A percentile compares a stretch with the other conserved stretches of the same genome.
These are phyloP conservation scores for Paramecium octaurelia DNA, from an alignment of 73 alveolate species.

Conservation along the genomic window DNA sequence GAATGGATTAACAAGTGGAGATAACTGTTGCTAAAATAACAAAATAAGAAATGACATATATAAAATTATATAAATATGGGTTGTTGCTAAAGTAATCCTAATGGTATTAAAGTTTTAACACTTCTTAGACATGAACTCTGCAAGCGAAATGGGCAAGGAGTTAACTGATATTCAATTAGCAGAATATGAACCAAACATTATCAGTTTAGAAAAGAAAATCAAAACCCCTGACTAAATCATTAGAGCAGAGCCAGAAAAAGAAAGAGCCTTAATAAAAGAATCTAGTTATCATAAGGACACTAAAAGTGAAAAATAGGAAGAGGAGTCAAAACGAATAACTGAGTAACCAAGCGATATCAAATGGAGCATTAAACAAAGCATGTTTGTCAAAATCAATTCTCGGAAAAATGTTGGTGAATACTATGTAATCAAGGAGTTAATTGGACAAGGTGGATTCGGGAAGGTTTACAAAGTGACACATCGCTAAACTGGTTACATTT, in stretches of 20 bases:
- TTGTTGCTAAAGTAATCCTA: neutral
- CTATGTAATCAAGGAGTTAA: neutral
- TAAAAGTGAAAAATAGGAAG: neutral
- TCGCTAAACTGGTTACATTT: neutral
- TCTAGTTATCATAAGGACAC: neutral
- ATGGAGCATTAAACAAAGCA: conserved; percentile 17
- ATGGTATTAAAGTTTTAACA: neutral
- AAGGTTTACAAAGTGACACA: conserved; percentile 43
- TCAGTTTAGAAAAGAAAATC: neutral
- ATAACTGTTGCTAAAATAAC: neutral
- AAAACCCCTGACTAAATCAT: neutral
- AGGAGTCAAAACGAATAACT: neutral
- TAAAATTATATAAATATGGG: neutral
- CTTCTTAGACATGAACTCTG: neutral
- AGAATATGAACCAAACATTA: neutral
- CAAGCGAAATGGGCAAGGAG: neutral
- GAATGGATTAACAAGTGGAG: conserved; percentile 1
- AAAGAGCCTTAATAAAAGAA: neutral
- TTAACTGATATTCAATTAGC: neutral
- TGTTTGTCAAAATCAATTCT: conserved; percentile 42
- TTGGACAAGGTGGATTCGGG: conserved; percentile 54
- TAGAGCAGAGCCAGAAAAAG: neutral
- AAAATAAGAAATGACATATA: conserved; percentile 9
- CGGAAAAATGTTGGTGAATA: neutral
- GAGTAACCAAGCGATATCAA: neutral